These are phyloP conservation scores for Aspergillus biplanus DNA, from an alignment of 495 filamentous ascomycete genomes.

Conservation along the genomic window DNA sequence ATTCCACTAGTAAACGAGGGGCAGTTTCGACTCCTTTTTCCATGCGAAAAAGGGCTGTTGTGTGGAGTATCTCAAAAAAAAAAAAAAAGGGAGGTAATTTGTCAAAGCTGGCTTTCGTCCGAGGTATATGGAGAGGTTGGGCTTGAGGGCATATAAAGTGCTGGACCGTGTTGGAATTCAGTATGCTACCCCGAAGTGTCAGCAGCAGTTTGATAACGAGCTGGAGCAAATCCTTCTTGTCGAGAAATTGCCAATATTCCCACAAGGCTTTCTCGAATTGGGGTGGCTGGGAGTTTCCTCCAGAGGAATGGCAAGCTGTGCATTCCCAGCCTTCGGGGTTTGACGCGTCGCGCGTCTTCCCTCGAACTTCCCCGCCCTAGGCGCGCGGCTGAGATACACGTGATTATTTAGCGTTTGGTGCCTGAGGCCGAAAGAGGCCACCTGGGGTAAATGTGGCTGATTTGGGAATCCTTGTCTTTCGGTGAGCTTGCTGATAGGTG, in stretches of 20 bases:
- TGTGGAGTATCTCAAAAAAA: background rate
- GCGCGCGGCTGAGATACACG: constrained; percentile 23
- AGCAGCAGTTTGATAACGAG: background rate
- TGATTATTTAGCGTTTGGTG: constrained; percentile 13
- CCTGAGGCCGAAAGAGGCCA: constrained; percentile 28
- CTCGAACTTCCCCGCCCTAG: background rate
- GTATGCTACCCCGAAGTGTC: background rate
- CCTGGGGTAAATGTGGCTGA: constrained; percentile 17
- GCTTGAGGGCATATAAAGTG: background rate
- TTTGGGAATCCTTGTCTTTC: background rate
- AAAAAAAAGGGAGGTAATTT: background rate
- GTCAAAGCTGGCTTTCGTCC: background rate
- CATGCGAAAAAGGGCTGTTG: background rate
- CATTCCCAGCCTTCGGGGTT: constrained; percentile 19
- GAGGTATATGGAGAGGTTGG: background rate
- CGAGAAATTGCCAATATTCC: background rate
- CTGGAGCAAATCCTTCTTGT: background rate
- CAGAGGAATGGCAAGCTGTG: background rate
- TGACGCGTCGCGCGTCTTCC: constrained; percentile 25
- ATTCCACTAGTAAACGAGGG: constrained; percentile 5
- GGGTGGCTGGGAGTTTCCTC: constrained; percentile 10
- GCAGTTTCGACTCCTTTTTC: background rate
- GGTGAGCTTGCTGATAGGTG: background rate
- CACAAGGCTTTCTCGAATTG: background rate
- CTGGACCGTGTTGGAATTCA: background rate